Evolutionary conservation across 768 basidiomycete species (phyloP), one percentile per base, ranked within the genome.

Genomic region (Guyanaporus albipodus): DNA sequence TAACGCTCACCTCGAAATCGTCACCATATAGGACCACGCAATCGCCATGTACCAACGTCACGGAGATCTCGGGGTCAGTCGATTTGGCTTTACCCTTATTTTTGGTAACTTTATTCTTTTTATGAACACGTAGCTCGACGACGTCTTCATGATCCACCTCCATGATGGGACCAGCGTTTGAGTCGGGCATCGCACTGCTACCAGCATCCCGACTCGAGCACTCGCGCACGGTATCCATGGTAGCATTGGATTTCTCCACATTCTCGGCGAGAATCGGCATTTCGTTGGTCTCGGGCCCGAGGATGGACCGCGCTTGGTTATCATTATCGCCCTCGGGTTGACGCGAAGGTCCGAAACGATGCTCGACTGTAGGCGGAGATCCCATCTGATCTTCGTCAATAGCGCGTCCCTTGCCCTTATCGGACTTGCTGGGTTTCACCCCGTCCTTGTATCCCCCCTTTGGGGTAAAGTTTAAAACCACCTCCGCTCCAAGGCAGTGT

Each of bases 41-140:
- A 55, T 73, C 72, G 0, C 73, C 71, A 45, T 74, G 72, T 8
- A 70, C 63, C 31, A 73, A 56, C 17, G 66, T 70, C 43, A 71
- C 29, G 15, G 63, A 56, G 18, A 66, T 57, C 36, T 54, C 43
- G 12, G 56, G 57, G 8, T 40, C 33, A 11, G 49, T 33, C n/a
- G n/a, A n/a, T n/a, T n/a, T n/a, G 14, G 47, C 18, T 50, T 58
- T 55, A 38, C 2, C 50, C 50, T 52, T 63, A 40, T 52, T 45
- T 24, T 54, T 54, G n/a, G 11, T 21, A 40, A 32, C 38, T 19
- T 63, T 65, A 19, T 43, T 53, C 43, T 52, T 60, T 36, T 55
- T 47, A 35, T 44, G 53, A 28, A 7, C 33, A 17, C 35, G 37
- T 22, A 24, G 35, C 42, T 46, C 19, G 31, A 17, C n/a, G 27